Evolutionary conservation across 2,329 filamentous ascomycete genomes (phyloP), one percentile per base, ranked within the genome.

Genomic region (Fusarium tanahbumbuense): DNA sequence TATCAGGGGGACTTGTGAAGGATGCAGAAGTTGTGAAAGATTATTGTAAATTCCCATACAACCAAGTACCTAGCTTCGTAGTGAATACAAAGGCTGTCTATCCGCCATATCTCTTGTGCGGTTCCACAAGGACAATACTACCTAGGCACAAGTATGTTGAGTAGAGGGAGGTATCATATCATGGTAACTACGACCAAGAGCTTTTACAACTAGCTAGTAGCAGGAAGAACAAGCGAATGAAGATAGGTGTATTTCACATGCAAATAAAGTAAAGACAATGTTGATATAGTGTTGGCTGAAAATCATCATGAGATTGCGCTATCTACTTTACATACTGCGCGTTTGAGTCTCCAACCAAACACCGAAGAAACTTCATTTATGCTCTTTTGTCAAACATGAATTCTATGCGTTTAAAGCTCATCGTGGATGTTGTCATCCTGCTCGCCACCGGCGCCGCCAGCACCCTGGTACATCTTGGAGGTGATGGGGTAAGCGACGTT

Each of bases 401-500:
- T 60, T 80, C 73, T 79, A 80, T 79, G 74, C 75, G 78, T 81
- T 90, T 93, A 95, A 85, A 94, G 84, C 87, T 95, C 92, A 78
- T 94, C 92, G 82, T 94, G 92, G 73, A 82, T 88, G 82, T 90
- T 92, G 73, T 94, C 92, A 67, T 90, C 92, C 69, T 84, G 87
- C 62, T 71, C 75, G 63, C 85, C 88, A 74, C 86, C 88, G 70
- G 87, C 89, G 73, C 59, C 60, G 44, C 60, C 60, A 18, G 87
- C 91, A 76, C 87, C 86, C 75, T 86, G 82, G 87, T 98, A 98
- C 78, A 98, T 88, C 90, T 99, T 99, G 86, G 93, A 97, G 77
- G 96, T 99, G 85, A 99, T 99, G 75, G 96, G 96, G 86, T 98
- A 98, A 57, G 96, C 96, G 72, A 98, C 93, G 82, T 92, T 92